Evolutionary conservation across 2,329 filamentous ascomycete species (phyloP).

Genomic region (Aspergillus ustus): DNA sequence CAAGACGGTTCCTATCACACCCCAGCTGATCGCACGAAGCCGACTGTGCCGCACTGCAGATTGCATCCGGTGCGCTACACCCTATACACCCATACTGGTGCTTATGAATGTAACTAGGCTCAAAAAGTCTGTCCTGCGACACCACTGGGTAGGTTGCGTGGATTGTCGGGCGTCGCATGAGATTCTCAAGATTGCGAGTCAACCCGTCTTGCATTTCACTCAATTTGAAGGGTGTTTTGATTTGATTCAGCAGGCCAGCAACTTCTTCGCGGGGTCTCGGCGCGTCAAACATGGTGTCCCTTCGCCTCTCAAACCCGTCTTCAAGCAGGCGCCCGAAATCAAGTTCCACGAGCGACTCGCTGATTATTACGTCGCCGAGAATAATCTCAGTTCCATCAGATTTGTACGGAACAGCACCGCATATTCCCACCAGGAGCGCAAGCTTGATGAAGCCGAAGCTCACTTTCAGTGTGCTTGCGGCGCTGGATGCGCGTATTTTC

Average conservation of each 20-base stretch:
- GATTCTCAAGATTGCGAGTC: background rate
- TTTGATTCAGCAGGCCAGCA: background rate
- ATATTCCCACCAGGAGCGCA: conserved; percentile 7
- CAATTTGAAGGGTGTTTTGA: background rate
- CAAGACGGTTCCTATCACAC: conserved; percentile 2
- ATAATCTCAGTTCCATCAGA: background rate
- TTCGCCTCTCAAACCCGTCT: background rate
- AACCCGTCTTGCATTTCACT: background rate
- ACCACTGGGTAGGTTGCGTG: background rate
- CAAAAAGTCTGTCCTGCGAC: conserved; percentile 1
- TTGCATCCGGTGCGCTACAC: background rate
- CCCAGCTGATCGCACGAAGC: conserved; percentile 4
- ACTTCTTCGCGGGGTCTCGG: background rate
- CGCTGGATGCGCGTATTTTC: background rate
- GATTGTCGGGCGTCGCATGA: background rate
- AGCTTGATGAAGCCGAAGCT: conserved; percentile 1
- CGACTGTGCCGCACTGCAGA: conserved; percentile 13
- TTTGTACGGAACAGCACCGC: background rate
- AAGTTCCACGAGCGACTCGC: conserved; percentile 2
- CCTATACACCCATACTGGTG: conserved; percentile 12
- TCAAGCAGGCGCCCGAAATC: conserved; percentile 1
- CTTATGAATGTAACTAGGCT: conserved; percentile 13
- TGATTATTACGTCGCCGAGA: conserved; percentile 12
- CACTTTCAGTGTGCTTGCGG: background rate
- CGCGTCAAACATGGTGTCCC: background rate